Evolutionary conservation across 495 filamentous ascomycete species (phyloP).

Genomic region (Melanomma pulvis-pyrius): DNA sequence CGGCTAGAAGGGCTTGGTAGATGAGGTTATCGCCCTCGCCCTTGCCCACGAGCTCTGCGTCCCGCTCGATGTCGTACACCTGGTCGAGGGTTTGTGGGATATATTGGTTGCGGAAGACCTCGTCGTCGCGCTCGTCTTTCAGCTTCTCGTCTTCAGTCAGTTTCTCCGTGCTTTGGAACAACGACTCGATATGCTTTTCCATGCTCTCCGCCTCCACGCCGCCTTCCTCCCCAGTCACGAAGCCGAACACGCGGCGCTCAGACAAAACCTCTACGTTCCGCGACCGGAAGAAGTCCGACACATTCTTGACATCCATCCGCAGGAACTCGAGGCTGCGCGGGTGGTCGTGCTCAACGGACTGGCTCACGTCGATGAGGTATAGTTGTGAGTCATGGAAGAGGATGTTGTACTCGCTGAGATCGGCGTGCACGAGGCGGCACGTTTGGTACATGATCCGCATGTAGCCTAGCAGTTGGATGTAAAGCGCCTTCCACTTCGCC

Average conservation of each 20-base stretch:
- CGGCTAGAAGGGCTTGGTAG: conserved; percentile 78
- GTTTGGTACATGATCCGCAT: conserved; percentile 91
- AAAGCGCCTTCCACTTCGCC: conserved; percentile 70
- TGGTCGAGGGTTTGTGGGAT: conserved; percentile 93
- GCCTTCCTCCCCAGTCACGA: conserved; percentile 67
- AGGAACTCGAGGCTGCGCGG: conserved; percentile 88
- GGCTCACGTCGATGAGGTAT: conserved; percentile 95
- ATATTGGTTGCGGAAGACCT: conserved; percentile 92
- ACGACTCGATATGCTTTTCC: conserved; percentile 53
- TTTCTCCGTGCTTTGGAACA: conserved; percentile 52
- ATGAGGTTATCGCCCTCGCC: conserved; percentile 74
- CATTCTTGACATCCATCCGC: conserved; percentile 96
- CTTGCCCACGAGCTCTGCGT: conserved; percentile 72
- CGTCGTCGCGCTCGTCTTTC: conserved; percentile 70
- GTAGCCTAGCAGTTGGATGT: conserved; percentile 79
- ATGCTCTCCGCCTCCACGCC: conserved; percentile 51
- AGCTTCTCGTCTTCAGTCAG: conserved; percentile 40
- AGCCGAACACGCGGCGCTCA: conserved; percentile 76
- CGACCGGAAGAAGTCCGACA: conserved; percentile 84
- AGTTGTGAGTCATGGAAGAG: conserved; percentile 82
- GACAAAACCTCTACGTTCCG: conserved; percentile 77
- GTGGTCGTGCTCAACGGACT: conserved; percentile 95
- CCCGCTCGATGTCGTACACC: conserved; percentile 93
- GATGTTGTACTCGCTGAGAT: conserved; percentile 96
- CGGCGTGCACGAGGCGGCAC: conserved; percentile 89